Percentiles rank a stretch among this genome's conserved stretches.
These are phyloP conservation scores for Hortaea sp. DNA, from an alignment of 2,329 filamentous ascomycete genomes.

Conservation along the genomic window DNA sequence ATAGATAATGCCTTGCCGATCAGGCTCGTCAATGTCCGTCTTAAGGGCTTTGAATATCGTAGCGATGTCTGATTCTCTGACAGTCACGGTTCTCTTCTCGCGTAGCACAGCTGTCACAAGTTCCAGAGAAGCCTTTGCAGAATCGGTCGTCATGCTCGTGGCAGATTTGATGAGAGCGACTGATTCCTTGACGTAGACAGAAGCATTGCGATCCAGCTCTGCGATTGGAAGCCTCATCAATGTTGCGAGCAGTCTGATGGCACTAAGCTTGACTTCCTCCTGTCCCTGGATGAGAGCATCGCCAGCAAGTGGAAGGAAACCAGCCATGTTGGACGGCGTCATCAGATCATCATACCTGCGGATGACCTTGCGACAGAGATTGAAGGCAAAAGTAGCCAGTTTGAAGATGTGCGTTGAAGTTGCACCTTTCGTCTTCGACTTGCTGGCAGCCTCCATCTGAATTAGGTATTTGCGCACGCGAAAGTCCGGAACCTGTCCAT, in stretches of 20 bases:
- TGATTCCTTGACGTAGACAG: slow-evolving; percentile 76
- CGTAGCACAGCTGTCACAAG: slow-evolving; percentile 75
- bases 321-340: slow-evolving; percentile 67
- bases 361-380: slow-evolving; percentile 74
- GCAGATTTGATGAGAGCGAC: slow-evolving; percentile 70
- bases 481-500: slow-evolving; percentile 39
- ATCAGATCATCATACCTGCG: slow-evolving; percentile 76
- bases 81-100: slow-evolving; percentile 62
- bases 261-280: slow-evolving; percentile 85
- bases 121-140: slow-evolving; percentile 81
- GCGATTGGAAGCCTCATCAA: slow-evolving; percentile 75
- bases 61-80: slow-evolving; percentile 75
- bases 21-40: slow-evolving; percentile 82
- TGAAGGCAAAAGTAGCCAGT: slow-evolving; percentile 75
- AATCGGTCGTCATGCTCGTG: slow-evolving; percentile 68
- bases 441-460: slow-evolving; percentile 65
- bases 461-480: slow-evolving; percentile 65
- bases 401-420: slow-evolving; percentile 79
- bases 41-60: slow-evolving; percentile 73
- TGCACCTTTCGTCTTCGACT: slow-evolving; percentile 56
- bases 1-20: slow-evolving; percentile 87
- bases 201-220: slow-evolving; percentile 57
- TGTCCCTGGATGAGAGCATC: slow-evolving; percentile 76
- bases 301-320: slow-evolving; percentile 80
- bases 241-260: slow-evolving; percentile 73